These are phyloP conservation scores for Platanthera zijinensis DNA, from an alignment of 106 monocot species.

Conservation along the genomic window DNA sequence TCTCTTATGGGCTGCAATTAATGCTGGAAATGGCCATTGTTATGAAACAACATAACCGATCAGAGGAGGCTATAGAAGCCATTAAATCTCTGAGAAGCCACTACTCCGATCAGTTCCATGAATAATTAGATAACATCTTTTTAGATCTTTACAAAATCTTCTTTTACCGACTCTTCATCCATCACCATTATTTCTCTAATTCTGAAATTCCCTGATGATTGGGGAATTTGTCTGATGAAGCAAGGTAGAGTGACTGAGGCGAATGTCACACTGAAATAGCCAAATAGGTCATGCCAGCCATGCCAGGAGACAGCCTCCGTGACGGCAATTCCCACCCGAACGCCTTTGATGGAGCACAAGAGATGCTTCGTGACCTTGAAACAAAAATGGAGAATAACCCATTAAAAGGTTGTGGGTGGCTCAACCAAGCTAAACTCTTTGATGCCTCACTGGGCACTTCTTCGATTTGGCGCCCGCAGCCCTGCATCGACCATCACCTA, in stretches of 20 bases:
- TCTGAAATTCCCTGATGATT: slow-evolving; percentile 38
- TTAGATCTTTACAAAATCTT: slow-evolving; percentile 78
- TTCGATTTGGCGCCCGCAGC: slow-evolving; percentile 76
- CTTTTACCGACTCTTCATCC: not conserved
- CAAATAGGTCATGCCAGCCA: slow-evolving; percentile 61
- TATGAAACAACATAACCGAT: slow-evolving; percentile 94
- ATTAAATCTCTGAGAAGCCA: slow-evolving; percentile 64
- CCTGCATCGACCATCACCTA: slow-evolving; percentile 36
- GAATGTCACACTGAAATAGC: slow-evolving; percentile 56
- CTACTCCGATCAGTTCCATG: slow-evolving; percentile 81
- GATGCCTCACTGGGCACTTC: slow-evolving; percentile 31
- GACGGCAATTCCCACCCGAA: slow-evolving; percentile 77
- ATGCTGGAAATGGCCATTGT: slow-evolving; percentile 88
- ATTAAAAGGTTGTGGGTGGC: slow-evolving; percentile 17
- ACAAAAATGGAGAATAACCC: slow-evolving; percentile 15
- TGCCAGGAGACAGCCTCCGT: slow-evolving; percentile 35
- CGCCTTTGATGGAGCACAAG: slow-evolving; percentile 77
- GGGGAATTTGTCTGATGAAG: slow-evolving; percentile 81
- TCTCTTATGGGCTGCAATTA: slow-evolving; percentile 85
- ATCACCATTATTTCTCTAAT: not conserved
- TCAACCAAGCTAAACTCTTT: not conserved
- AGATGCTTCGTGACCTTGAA: slow-evolving; percentile 78
- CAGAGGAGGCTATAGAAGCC: slow-evolving; percentile 88
- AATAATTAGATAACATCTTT: slow-evolving; percentile 81
- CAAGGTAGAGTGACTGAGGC: slow-evolving; percentile 66